Conservation (phyloP, 192 early-diverging fungal genomes). For the Dimargaris verticillata region DNA sequence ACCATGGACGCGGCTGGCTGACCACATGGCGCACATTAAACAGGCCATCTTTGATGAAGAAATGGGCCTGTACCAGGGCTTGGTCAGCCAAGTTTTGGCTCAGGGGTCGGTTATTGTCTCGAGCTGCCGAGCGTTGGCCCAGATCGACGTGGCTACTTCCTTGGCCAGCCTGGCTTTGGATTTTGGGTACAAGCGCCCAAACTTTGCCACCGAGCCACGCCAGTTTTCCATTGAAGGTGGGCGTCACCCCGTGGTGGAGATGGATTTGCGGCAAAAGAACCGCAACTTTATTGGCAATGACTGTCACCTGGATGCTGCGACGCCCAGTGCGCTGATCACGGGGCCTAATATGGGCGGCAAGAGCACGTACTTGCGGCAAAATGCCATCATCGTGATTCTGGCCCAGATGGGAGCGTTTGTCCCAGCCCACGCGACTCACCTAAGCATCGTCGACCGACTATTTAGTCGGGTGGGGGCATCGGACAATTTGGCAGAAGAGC, state of each 20-base stretch:
- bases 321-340: conserved; percentile 7
- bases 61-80: conserved; percentile 30
- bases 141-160: conserved; percentile 47
- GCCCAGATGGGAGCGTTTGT: conserved; percentile 37
- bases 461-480: conserved; percentile 36
- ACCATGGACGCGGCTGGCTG: conserved; percentile 40
- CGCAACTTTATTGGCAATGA: conserved; percentile 36
- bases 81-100: conserved; percentile 27
- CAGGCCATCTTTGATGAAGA: conserved; percentile 32
- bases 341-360: conserved; percentile 39
- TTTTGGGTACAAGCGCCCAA: conserved; percentile 38
- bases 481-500: conserved; percentile 29
- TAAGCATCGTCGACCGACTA: conserved; percentile 30
- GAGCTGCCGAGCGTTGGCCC: conserved; percentile 41
- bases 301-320: conserved; percentile 23
- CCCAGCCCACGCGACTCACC: conserved; percentile 22
- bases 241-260: conserved; percentile 44
- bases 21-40: conserved; percentile 30
- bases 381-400: conserved; percentile 31
- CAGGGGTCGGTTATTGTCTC: conserved; percentile 35
- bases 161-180: conserved; percentile 37
- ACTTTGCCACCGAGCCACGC: conserved; percentile 7
- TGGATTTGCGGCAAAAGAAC: conserved; percentile 26
- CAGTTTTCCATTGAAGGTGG: conserved; percentile 21
- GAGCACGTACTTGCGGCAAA: conserved; percentile 32